Base-by-base conservation (phyloP, 352 stramenopile genomes). In the Globisporangium cylindrosporum region DNA sequence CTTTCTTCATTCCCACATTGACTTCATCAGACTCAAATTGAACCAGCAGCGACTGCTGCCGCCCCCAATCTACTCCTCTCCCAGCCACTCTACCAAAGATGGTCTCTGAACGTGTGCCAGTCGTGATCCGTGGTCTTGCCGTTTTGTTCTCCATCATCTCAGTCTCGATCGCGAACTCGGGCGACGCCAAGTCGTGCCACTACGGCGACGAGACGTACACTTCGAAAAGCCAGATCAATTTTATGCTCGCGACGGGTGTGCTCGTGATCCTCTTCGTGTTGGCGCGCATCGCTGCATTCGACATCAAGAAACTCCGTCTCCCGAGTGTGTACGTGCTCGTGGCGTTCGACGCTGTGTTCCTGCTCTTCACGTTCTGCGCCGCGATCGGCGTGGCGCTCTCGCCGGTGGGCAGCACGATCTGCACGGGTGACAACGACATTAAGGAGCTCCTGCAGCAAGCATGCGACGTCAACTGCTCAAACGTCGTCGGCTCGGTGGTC, bases 401-500 rank as follows among this genome's bases (percentile, higher is more conserved):
- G 38, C 81, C 83, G 2, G 74, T 88, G 0, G 83, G 75, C 2
- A 81, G 77, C 43, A 74, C 83, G 1, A 75, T 90, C 12, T 91
- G 83, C 78, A 83, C 82, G 3, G 79, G 75, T 49, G 69, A 73
- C 24, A 74, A 77, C 49, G 80, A 84, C 56, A 71, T 86, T 46
- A 66, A 80, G 74, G 72, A 58, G 18, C 62, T 88, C 38, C 67
- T 91, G 54, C 64, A 91, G 62, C 78, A 91, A 62, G 78, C 82
- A 27, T 91, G 83, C 66, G 75, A 81, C n/a, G 84, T 91, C 73
- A 76, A 76, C 67, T 91, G 83, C 72, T 77, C 74, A 22, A 81
- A 86, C 62, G 73, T 90, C 29, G 68, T 91, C 29, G 76, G 78
- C 20, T 73, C 81, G 14, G 72, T 89, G 32, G 72, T 80, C 24